Base-by-base conservation (phyloP, 2,329 filamentous ascomycete genomes). In the Aspergillus pseudoterreus region DNA sequence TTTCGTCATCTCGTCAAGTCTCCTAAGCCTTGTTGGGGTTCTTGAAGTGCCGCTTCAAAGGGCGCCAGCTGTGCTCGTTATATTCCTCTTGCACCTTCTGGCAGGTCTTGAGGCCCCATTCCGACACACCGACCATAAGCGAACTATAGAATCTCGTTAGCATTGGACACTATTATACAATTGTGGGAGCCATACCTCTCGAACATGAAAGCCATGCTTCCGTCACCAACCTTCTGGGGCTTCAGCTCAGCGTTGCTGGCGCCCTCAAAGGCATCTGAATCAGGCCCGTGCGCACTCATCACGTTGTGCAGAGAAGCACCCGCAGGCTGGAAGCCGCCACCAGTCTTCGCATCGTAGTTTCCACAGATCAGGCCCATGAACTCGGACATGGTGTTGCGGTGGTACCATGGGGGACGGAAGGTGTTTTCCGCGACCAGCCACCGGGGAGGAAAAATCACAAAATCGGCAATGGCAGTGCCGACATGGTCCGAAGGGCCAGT, bases 21-120 rank as follows among this genome's bases (percentile, higher is more conserved):
- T 21, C 15, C 21, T 35, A 41, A 21, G 45, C 45, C 62, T 77
- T 76, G 55, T 77, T 74, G 15, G 78, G 78, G 63, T 75, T 75
- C 64, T 75, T 75, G 57, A 85, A 88, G 64, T 87, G 82, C 41
- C 83, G 78, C 69, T 82, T 81, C 47, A 88, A 72, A 0, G 80
- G 80, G 24, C 78, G 84, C 90, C 90, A 96, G 67, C 88, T 92
- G 75, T 95, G 87, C 51, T 85, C 82, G 65, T 84, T 91, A 64
- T 94, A 95, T 51, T 82, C 82, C 58, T 83, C 78, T 73, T 88
- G 86, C 38, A 88, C 81, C 70, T 88, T 88, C 62, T 78, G 72
- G 65, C 85, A 92, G 55, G 82, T 81, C 68, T 83, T 86, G 55
- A 88, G 67, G 1, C 84, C 86, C 85, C 85, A 89, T 56, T 87